phyloP scores from a whole-genome alignment of 768 basidiomycete genomes.

The Podaxis sp. region DNA sequence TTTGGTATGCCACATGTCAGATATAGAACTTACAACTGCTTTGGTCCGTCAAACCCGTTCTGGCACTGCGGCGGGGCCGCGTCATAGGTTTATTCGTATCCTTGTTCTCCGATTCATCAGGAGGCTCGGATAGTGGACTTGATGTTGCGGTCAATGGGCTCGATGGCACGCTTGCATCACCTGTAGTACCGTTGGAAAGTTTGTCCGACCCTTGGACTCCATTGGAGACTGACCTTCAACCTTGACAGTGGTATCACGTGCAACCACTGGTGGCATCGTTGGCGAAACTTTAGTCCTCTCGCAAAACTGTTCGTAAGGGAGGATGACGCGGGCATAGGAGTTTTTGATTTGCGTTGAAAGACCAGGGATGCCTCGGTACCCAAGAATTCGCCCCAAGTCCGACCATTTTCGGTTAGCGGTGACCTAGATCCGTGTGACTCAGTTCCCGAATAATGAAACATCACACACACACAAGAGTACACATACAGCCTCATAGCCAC shows the following conservation, averaged over 20 bases:
- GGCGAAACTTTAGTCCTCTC: slow-evolving; percentile 71
- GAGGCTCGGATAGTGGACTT: slow-evolving; percentile 76
- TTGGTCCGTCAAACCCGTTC: slow-evolving; percentile 53
- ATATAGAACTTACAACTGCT: slow-evolving; percentile 30
- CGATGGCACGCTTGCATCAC: slow-evolving; percentile 59
- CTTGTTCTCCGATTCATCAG: slow-evolving; percentile 69
- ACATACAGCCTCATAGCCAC: slow-evolving; percentile 84
- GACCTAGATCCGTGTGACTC: slow-evolving; percentile 49
- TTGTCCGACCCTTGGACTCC: slow-evolving; percentile 38
- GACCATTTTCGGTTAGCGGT: slow-evolving; percentile 85
- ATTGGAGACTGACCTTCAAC: slow-evolving; percentile 38
- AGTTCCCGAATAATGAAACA: slow-evolving; percentile 19
- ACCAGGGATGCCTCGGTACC: slow-evolving; percentile 80
- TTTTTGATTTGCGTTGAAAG: slow-evolving; percentile 86
- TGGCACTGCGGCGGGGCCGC: slow-evolving; percentile 49
- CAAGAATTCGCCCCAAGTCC: slow-evolving; percentile 76
- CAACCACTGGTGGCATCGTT: slow-evolving; percentile 37
- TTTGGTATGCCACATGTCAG: slow-evolving; percentile 10
- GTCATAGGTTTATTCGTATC: slow-evolving; percentile 46
- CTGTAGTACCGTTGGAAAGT: slow-evolving; percentile 25
- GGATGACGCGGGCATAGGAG: slow-evolving; percentile 87
- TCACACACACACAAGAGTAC: slow-evolving; percentile 13
- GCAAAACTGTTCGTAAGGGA: slow-evolving; percentile 94
- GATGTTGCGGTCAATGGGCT: slow-evolving; percentile 79
- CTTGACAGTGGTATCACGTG: slow-evolving; percentile 48